These are phyloP conservation scores for Leccinum longicurvipes DNA, from an alignment of 768 basidiomycete species.

Conservation along the genomic window DNA sequence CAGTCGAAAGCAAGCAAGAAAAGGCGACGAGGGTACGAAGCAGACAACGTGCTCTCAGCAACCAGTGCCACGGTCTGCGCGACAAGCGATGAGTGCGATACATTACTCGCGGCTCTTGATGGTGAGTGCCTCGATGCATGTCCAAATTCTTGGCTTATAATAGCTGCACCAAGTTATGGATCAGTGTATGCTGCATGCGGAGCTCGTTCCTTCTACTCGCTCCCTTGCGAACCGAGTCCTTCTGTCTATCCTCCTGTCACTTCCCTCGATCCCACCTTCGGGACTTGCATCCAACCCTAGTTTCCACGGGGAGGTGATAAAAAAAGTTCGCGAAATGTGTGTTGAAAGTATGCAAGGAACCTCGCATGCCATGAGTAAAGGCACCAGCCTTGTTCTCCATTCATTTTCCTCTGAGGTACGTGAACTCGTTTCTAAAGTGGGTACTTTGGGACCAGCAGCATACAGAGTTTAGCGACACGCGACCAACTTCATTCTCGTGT, in stretches of 20 bases:
- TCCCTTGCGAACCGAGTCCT: conserved; percentile 60
- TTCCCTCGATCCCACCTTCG: conserved; percentile 54
- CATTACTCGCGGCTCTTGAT: conserved; percentile 52
- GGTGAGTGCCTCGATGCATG: conserved; percentile 39
- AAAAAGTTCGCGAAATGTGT: conserved; percentile 46
- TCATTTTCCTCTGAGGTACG: conserved; percentile 36
- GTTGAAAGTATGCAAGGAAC: conserved; percentile 52
- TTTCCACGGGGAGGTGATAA: conserved; percentile 45
- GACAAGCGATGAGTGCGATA: conserved; percentile 47
- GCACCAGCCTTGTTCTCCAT: conserved; percentile 52
- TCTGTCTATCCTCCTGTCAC: conserved; percentile 52
- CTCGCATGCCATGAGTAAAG: conserved; percentile 57
- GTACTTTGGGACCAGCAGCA: neutral
- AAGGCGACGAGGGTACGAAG: conserved; percentile 66
- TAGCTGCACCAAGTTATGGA: conserved; percentile 44
- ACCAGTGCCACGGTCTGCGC: conserved; percentile 47
- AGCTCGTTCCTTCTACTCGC: conserved; percentile 49
- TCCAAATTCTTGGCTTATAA: neutral
- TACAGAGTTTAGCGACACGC: conserved; percentile 16
- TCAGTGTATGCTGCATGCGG: conserved; percentile 45
- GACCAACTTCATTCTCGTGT: conserved; percentile 36
- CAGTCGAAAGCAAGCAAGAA: conserved; percentile 61
- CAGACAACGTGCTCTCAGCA: conserved; percentile 64
- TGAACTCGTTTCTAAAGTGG: neutral
- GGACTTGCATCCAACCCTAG: conserved; percentile 50